phyloP scores from a whole-genome alignment of 768 basidiomycete genomes.

The Rhodotorula graminis region DNA sequence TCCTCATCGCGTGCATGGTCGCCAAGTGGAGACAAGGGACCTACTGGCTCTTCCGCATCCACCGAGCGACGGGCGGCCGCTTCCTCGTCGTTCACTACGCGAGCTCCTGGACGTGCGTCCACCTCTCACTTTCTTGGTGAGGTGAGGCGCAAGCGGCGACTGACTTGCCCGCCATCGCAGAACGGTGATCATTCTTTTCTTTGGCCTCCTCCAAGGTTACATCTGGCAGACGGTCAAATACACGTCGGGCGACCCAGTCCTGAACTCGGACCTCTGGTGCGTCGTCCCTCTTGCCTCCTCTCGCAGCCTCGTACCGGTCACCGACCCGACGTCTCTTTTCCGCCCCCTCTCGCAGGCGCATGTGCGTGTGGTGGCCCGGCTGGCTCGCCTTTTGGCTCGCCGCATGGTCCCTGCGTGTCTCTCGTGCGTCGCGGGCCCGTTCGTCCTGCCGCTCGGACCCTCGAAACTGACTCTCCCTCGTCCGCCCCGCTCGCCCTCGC shows the following conservation, averaged over 20 bases:
- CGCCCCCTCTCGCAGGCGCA: not conserved
- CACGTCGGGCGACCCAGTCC: not conserved
- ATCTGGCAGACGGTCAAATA: not conserved
- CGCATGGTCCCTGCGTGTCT: slow-evolving; percentile 2
- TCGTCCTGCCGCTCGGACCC: no score
- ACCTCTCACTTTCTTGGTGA: no score
- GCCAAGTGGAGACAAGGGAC: slow-evolving; percentile 5
- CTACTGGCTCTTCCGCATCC: slow-evolving; percentile 8
- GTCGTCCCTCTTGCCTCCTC: not conserved
- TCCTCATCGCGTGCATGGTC: slow-evolving; percentile 4
- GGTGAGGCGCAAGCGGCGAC: no score
- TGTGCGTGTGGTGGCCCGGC: not conserved
- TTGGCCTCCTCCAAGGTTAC: slow-evolving; percentile 4
- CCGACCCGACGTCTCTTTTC: no score
- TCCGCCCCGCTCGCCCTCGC: no score
- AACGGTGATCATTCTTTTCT: not conserved
- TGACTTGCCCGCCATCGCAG: no score
- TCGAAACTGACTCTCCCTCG: not conserved
- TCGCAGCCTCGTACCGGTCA: no score
- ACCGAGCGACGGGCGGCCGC: slow-evolving; percentile 8
- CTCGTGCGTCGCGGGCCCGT: not conserved
- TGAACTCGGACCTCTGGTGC: not conserved
- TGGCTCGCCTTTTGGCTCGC: slow-evolving; percentile 1
- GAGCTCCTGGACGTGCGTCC: not conserved
- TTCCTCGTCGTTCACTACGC: slow-evolving; percentile 28